A percentile compares a stretch with the other conserved stretches of the same genome.
These are phyloP conservation scores for Cercophora sp. DNA, from an alignment of 495 filamentous ascomycete genomes.

Conservation along the genomic window DNA sequence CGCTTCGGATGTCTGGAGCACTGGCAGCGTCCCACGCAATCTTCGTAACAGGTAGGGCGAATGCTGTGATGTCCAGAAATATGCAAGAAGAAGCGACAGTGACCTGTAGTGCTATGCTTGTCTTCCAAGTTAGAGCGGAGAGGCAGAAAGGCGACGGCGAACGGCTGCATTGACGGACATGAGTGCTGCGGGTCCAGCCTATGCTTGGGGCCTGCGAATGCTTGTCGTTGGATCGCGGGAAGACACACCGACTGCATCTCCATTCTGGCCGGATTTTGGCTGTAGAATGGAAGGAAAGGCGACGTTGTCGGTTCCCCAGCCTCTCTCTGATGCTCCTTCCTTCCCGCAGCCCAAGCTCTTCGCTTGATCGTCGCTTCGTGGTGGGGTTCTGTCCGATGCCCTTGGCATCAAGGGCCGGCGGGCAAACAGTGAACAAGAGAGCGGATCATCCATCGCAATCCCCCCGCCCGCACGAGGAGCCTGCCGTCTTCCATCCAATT, in stretches of 20 bases:
- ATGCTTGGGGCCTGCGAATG: not conserved
- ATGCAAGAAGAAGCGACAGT: not conserved
- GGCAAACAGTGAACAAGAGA: constrained; percentile 6
- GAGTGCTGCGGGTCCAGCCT: not conserved
- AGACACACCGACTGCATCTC: not conserved
- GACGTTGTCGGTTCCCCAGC: no score
- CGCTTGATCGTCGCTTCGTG: not conserved
- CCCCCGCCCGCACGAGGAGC: not conserved
- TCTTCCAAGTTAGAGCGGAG: no score
- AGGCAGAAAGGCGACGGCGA: not conserved
- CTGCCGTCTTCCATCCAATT: not conserved
- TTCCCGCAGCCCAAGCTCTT: not conserved
- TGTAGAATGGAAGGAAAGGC: no score
- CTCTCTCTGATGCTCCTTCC: no score
- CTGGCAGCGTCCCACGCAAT: constrained; percentile 3
- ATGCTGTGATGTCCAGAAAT: constrained; percentile 7
- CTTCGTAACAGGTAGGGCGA: not conserved
- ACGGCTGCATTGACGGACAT: no score
- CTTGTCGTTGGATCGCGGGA: not conserved
- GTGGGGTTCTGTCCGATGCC: not conserved
- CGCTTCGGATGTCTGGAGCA: not conserved
- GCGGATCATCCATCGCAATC: no score
- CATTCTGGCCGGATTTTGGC: no score
- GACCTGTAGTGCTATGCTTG: constrained; percentile 6
- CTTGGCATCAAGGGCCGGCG: not conserved